Base-by-base conservation (phyloP, 2,329 filamentous ascomycete species). In the Thelonectria rubi region DNA sequence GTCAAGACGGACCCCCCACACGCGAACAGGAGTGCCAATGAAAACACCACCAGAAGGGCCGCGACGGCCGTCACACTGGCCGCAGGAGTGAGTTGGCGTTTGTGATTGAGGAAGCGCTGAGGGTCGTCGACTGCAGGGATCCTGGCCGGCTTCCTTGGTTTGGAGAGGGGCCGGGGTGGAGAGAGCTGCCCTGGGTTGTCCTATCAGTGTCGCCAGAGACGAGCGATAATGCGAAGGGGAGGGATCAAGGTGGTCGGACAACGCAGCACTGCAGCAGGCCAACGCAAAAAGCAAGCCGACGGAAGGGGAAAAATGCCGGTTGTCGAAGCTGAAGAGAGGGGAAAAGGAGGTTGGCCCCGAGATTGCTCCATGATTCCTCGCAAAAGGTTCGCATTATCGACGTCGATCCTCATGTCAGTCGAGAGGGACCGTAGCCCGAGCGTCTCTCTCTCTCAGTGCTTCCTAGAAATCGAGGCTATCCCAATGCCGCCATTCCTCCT, bases 1-100 rank as follows among this genome's bases (percentile, higher is more conserved):
- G 58, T 59, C 62, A 59, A 40, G 48, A 53, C 61, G 67, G 26
- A 59, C 60, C 65, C 71, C 70, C 69, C 72, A 71, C 69, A 62
- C 60, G 51, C 52, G 62, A 53, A 55, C 57, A 55, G n/a, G 51
- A 56, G 60, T 67, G 64, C 68, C 68, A 64, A 69, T 69, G 60
- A 64, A 68, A 70, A 61, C 63, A 65, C 63, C 56, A 64, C 65
- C 60, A 61, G 58, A 59, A 61, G 42, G 34, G 34, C 34, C 34
- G 34, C 34, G 34, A 37, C 55, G 75, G 80, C 74, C 80, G 76
- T 81, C 78, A 79, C 80, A 81, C 72, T 76, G 79, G 79, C 74
- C 77, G 79, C 75, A 78, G 73, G 72, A 76, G 75, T 82, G 81
- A 78, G 82, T 73, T 83, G 82, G 79, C 81, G 69, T 69, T 66